Base-by-base conservation (phyloP, 2,329 filamentous ascomycete genomes). In the Penicillium sp. region DNA sequence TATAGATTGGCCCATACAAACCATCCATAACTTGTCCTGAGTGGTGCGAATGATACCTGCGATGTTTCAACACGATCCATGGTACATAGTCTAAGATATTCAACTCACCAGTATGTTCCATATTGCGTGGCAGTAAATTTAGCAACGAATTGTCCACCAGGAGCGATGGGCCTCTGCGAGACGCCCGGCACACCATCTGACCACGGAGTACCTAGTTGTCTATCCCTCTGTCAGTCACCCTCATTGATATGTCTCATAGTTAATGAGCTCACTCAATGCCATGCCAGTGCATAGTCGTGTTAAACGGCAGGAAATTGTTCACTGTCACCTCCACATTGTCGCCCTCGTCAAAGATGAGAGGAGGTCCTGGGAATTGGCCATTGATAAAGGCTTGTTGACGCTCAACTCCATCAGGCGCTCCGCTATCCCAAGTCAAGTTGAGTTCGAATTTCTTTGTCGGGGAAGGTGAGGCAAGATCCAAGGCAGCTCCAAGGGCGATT, bases 171-270 rank as follows among this genome's bases (percentile, higher is more conserved):
- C 4, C 67, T 69, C 54, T 83, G 80, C 2, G 74, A 73, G 2
- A 82, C 62, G 5, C 80, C 80, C 2, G 78, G 77, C 0, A 80
- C 75, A 22, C 80, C 80, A 52, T 83, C 80, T 1, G 78, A 74
- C 79, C 78, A 82, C 0, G 78, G 75, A 0, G 77, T 80, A 13
- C 66, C 64, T 4, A 63, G 52, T 70, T 78, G 76, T 7, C 45
- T 43, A 4, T 16, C 35, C 11, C 13, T 28, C 10, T 19, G 4
- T 44, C 16, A 44, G 25, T 16, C 11, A 4, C 7, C 1, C 14
- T 13, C 4, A 19, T 27, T 11, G 22, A 25, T 27, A 40, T 13
- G 7, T 14, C 14, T 3, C 12, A 7, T 22, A 1, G 3, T 3
- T 3, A 6, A 13, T 27, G n/a, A 30, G 22, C 45, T 35, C 27